These are phyloP conservation scores for Vitis labrusca DNA, from an alignment of 164 flowering plant species.

Conservation along the genomic window DNA sequence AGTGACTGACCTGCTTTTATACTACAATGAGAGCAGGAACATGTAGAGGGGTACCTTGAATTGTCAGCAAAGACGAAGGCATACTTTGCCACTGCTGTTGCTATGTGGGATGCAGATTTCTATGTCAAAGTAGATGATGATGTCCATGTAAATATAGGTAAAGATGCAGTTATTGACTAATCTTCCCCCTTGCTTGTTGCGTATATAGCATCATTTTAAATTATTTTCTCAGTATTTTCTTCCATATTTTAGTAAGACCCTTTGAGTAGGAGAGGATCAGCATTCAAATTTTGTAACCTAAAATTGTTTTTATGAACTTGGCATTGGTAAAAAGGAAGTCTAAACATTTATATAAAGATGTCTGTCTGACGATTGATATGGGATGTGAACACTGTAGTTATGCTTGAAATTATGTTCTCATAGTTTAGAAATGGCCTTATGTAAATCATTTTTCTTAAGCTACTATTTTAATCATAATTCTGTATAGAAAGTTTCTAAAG, in stretches of 20 bases:
- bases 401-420: too few species aligned
- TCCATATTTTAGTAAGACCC: too few species aligned
- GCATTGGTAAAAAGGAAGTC: too few species aligned
- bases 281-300: background rate
- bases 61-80: constrained; percentile 82
- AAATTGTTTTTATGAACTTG: background rate
- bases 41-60: constrained; percentile 95
- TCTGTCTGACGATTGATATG: too few species aligned
- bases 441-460: too few species aligned
- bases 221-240: too few species aligned
- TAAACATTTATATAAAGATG: too few species aligned
- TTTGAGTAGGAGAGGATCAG: background rate
- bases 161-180: background rate
- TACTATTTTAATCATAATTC: too few species aligned
- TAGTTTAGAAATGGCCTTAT: too few species aligned
- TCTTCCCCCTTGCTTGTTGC: background rate
- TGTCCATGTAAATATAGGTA: constrained; percentile 94
- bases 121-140: constrained; percentile 93
- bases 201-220: background rate
- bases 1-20: background rate
- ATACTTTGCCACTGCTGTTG: constrained; percentile 82
- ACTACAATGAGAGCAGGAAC: constrained; percentile 47
- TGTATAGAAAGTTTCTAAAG: too few species aligned
- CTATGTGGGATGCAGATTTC: constrained; percentile 94
- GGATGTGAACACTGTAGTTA: too few species aligned